Base-by-base conservation (phyloP, 2,329 filamentous ascomycete species). In the Camillea tinctor region DNA sequence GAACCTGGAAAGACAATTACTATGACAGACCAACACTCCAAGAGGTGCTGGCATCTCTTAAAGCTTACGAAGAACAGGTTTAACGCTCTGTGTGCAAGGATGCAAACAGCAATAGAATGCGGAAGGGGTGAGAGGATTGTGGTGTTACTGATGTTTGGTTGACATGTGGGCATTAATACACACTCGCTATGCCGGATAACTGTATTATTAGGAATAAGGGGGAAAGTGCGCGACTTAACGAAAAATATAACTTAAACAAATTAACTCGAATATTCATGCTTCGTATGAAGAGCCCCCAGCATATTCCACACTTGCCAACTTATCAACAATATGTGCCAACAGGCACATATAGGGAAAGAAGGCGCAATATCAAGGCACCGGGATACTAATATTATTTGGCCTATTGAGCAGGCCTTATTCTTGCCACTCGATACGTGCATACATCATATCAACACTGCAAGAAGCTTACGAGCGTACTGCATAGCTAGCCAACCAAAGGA, bases 1-100 rank as follows among this genome's bases (percentile, higher is more conserved):
- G 81, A 2, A 67, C 71, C 51, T 84, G 82, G 82, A 74, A 78
- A 20, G 78, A 78, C 52, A 85, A 85, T 62, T 79, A 78, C 62
- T 85, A 79, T 63, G 69, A 75, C 24, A 74, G 83, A 6, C 82
- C 83, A 1, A 79, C 65, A 8, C 66, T 85, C 52, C 71, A 69
- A 48, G 76, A 84, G 61, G 80, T 84, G 40, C 57, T 78, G 1
- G 60, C 62, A 3, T 60, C 60, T 36, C 63, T 79, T 49, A 58
- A 71, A 52, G 58, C 55, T 13, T 67, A 68, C 55, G 62, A 66
- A 55, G 53, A 50, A 23, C 59, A 66, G 24, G 36, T 6, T 6
- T 44, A 44, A 15, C 36, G 36, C n/a, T 44, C 36, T 15, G 6
- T 44, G 17, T n/a, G n/a, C 19, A 19, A 15, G 44, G 24, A 17